phyloP scores from a whole-genome alignment of 768 basidiomycete species.

The Leccinum boreale region DNA sequence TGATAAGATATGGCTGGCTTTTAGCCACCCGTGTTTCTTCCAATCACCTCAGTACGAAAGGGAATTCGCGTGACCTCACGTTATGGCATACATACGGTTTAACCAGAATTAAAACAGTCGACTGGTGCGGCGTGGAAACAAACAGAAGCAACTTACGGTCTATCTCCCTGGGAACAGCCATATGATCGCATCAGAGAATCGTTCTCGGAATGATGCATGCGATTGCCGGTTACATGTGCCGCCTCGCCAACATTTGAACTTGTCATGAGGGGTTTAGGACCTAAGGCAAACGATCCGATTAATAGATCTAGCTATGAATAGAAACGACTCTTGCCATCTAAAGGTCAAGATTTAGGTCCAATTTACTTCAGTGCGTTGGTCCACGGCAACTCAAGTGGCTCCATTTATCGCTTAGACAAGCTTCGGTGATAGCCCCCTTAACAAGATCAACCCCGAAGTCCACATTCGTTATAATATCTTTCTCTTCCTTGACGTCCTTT shows the following conservation, averaged over 20 bases:
- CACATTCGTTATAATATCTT: slow-evolving; percentile 26
- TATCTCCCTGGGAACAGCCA: slow-evolving; percentile 23
- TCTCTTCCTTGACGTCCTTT: slow-evolving; percentile 15
- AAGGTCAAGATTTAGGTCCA: background rate
- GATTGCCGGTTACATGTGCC: slow-evolving; percentile 7
- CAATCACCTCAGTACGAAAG: background rate
- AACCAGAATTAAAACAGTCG: background rate
- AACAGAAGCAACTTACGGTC: slow-evolving; percentile 12
- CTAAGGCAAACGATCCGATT: background rate
- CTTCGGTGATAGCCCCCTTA: background rate
- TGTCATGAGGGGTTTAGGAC: background rate
- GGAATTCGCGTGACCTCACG: background rate
- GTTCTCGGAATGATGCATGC: slow-evolving; percentile 20
- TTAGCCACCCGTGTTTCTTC: background rate
- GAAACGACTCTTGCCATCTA: background rate
- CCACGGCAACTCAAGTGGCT: background rate
- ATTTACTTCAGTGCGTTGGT: background rate
- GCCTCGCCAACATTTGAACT: slow-evolving; percentile 7
- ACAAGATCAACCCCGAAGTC: background rate
- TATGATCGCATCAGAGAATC: slow-evolving; percentile 12
- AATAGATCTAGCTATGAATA: background rate
- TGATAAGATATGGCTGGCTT: background rate
- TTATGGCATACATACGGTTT: background rate
- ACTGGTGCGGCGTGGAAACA: slow-evolving; percentile 10
- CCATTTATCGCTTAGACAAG: slow-evolving; percentile 5